Evolutionary conservation across 2,329 filamentous ascomycete species (phyloP).

Genomic region (Verticillium zaregamsianum): DNA sequence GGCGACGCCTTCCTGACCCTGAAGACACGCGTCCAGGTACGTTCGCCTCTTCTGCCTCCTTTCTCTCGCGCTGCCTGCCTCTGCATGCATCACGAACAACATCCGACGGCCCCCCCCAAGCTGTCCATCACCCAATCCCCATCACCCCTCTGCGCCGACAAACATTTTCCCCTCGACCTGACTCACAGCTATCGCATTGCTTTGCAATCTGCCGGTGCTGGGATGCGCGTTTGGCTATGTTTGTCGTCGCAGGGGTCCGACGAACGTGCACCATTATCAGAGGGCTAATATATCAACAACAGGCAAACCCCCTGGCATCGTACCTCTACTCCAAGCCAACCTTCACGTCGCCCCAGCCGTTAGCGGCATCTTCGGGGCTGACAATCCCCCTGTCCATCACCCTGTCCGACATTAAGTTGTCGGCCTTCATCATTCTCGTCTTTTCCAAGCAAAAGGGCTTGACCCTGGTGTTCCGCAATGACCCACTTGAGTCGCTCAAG

Average conservation of each 20-base stretch:
- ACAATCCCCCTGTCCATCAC: constrained; percentile 98
- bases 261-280: constrained; percentile 27
- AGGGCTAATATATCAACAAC: constrained; percentile 43
- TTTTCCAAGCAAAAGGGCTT: constrained; percentile 97
- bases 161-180: constrained; percentile 4
- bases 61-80: neutral
- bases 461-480: constrained; percentile 95
- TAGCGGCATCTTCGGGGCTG: constrained; percentile 85
- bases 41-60: constrained; percentile 23
- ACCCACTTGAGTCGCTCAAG: constrained; percentile 94
- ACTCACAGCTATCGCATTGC: constrained; percentile 23
- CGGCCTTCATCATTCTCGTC: constrained; percentile 94
- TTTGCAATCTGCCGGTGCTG: constrained; percentile 26
- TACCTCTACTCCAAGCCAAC: constrained; percentile 86
- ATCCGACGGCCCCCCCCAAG: neutral
- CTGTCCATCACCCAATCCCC: neutral
- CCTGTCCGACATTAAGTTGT: constrained; percentile 89
- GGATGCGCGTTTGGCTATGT: constrained; percentile 24
- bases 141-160: constrained; percentile 7
- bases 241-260: constrained; percentile 13
- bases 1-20: constrained; percentile 94
- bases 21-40: constrained; percentile 88
- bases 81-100: neutral
- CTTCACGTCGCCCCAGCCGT: constrained; percentile 87
- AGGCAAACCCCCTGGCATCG: constrained; percentile 95